Evolutionary conservation across 768 basidiomycete species (phyloP).

Genomic region (Crucibulum laeve): DNA sequence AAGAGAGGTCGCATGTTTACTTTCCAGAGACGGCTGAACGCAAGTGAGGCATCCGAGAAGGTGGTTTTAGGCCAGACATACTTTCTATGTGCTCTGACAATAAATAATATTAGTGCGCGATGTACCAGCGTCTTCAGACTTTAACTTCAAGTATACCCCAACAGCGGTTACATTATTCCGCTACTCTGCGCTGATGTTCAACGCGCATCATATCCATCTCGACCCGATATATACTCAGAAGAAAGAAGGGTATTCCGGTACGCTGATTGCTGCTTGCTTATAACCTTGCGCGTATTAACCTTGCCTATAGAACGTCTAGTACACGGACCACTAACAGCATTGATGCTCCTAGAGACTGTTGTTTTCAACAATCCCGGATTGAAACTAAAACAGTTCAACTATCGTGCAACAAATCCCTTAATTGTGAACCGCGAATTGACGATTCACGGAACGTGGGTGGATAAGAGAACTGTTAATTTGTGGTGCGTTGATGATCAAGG

Average conservation of each 20-base stretch:
- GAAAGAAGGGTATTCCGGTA: constrained; percentile 72
- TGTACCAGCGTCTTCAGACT: constrained; percentile 44
- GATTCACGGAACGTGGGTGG: constrained; percentile 41
- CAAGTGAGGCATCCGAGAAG: constrained; percentile 34
- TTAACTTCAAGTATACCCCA: constrained; percentile 65
- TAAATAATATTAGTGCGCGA: constrained; percentile 37
- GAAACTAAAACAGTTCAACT: constrained; percentile 52
- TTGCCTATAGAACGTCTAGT: constrained; percentile 64
- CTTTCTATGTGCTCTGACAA: constrained; percentile 2
- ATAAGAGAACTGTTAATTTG: constrained; percentile 35
- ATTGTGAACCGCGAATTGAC: constrained; percentile 46
- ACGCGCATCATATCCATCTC: constrained; percentile 81
- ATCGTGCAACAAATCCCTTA: constrained; percentile 65
- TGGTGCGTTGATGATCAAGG: constrained; percentile 58
- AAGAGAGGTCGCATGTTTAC: constrained; percentile 72
- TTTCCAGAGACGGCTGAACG: constrained; percentile 16
- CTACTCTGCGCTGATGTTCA: constrained; percentile 84
- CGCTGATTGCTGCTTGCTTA: constrained; percentile 9
- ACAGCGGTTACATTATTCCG: constrained; percentile 74
- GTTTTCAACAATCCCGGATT: constrained; percentile 43
- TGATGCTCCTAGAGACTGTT: constrained; percentile 69
- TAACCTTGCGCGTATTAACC: not conserved
- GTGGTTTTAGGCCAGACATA: constrained; percentile 20
- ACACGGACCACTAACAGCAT: constrained; percentile 78
- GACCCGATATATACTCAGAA: constrained; percentile 68